phyloP scores from a whole-genome alignment of 2,329 filamentous ascomycete genomes.

The Sordariomycetes sp. region DNA sequence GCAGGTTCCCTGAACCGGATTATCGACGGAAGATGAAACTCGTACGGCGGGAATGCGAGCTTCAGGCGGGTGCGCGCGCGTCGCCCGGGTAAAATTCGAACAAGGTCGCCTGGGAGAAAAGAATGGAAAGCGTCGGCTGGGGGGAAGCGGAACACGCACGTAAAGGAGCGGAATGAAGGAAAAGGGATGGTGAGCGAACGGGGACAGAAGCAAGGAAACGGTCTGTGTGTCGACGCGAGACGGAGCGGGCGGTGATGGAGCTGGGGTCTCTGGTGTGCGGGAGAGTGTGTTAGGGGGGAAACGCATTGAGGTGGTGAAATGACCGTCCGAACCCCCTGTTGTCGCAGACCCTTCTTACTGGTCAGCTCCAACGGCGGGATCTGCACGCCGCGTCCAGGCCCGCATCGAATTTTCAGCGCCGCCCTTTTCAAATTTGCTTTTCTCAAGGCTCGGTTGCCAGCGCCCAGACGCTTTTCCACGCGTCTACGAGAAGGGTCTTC shows the following conservation, averaged over 20 bases:
- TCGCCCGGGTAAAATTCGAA: not conserved
- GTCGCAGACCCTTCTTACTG: too few relatives aligned
- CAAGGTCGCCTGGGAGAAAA: not conserved
- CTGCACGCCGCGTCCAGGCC: too few relatives aligned
- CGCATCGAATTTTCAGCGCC: too few relatives aligned
- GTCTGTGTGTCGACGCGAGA: not conserved
- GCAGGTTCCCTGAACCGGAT: not conserved
- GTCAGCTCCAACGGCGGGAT: too few relatives aligned
- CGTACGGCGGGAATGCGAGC: not conserved
- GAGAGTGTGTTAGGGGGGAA: not conserved
- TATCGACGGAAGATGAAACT: not conserved
- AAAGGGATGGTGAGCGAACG: not conserved
- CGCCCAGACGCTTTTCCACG: too few relatives aligned
- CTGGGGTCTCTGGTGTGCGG: not conserved
- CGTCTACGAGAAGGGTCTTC: too few relatives aligned
- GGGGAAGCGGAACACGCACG: not conserved
- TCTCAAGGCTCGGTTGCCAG: too few relatives aligned
- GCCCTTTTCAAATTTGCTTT: too few relatives aligned
- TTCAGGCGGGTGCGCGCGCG: not conserved
- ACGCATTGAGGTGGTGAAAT: not conserved
- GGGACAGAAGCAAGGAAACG: not conserved
- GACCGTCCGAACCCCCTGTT: too few relatives aligned
- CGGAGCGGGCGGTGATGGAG: not conserved
- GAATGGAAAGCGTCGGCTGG: not conserved
- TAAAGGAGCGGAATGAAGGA: not conserved